Base-by-base conservation (phyloP, 441 rosid species). In the Pelargonium fulgidum region DNA sequence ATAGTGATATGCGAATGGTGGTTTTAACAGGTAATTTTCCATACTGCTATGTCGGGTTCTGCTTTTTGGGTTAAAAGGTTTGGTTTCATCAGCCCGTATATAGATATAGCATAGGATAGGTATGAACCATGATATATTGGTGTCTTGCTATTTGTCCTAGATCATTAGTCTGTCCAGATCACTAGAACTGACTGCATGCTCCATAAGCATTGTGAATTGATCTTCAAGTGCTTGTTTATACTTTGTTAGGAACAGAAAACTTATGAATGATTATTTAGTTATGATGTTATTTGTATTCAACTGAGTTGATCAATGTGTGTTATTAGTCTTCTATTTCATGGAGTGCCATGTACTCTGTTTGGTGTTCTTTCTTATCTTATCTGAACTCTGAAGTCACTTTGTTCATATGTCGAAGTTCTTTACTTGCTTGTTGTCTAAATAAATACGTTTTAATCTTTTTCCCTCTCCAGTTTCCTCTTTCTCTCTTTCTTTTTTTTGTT, bases 11-110 rank as follows among this genome's bases (percentile, higher is more conserved):
- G 68, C 68, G 22, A 50, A 72, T 54, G 71, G 70, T 72, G 76
- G 79, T 75, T 64, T 69, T 61, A 64, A 59, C 86, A 88, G 93
- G 93, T 86, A 88, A 82, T 63, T 52, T 74, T 70, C 65, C 17
- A 36, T 75, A 61, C 17, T 16, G 61, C 5, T 54, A 17, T 16
- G 61, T 16, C 24, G 42, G 19, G 16, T 54, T 16, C 8, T 0
- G 2, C 16, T 6, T 11, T 33, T 13, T 33, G 10, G 20, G 14
- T 56, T 6, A 56, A 16, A 10, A 9, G 64, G 64, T 22, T 22
- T 22, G 64, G 6, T 22, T n/a, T 48, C 16, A 14, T 12, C 56
- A 6, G 1, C 10, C 1, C 1, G 42, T 39, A 0, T 39, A 39
- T 39, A 39, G 42, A 39, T 39, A 39, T 39, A 39, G 42, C 42